phyloP scores from a whole-genome alignment of 2,329 filamentous ascomycete species.

The Ciborinia camelliae region DNA sequence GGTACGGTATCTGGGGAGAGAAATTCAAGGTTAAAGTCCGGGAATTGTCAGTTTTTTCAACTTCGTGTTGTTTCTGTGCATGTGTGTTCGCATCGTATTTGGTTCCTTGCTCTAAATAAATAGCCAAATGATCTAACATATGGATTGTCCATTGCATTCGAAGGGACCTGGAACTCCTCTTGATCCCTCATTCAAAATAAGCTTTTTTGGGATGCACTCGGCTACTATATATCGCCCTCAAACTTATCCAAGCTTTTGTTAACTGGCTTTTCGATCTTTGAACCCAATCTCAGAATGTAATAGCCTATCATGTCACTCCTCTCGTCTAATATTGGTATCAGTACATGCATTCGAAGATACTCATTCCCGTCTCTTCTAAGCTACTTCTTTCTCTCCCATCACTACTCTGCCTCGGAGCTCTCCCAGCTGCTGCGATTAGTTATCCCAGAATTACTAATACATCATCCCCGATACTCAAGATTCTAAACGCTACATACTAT shows the following conservation, averaged over 20 bases:
- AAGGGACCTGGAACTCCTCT: neutral
- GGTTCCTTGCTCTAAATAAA: neutral
- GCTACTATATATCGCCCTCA: neutral
- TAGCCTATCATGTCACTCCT: neutral
- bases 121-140: no score
- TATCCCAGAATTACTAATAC: neutral
- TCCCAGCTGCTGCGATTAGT: neutral
- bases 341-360: neutral
- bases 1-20: no score
- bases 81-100: neutral
- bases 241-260: no score
- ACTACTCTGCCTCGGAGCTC: neutral
- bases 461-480: conserved; percentile 22
- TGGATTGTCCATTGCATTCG: neutral
- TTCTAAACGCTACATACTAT: conserved; percentile 28
- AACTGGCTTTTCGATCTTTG: no score
- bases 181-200: no score
- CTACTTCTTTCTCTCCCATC: neutral
- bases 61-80: neutral
- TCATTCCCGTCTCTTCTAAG: neutral
- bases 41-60: no score
- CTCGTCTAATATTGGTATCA: neutral
- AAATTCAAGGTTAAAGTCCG: no score
- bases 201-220: conserved; percentile 46
- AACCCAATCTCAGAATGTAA: no score